phyloP scores from a whole-genome alignment of 2,329 filamentous ascomycete genomes.

The Cladosporium sphaerospermum region DNA sequence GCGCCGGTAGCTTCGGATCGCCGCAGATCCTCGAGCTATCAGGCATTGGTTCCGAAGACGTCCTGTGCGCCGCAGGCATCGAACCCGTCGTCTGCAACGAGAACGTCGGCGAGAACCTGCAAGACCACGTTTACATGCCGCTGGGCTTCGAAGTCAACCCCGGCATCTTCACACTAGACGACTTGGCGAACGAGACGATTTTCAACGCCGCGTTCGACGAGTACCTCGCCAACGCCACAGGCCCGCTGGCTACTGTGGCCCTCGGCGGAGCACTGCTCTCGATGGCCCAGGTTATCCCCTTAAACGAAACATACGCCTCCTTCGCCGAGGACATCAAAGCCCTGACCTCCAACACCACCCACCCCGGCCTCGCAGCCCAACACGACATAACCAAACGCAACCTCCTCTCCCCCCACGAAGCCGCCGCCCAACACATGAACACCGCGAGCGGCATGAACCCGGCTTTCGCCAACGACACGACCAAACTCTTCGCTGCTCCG shows the following conservation, averaged over 20 bases:
- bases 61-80: constrained; percentile 50
- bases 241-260: constrained; percentile 13
- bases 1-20: constrained; percentile 34
- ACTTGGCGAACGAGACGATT: constrained; percentile 11
- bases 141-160: not conserved
- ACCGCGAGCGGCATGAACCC: constrained; percentile 21
- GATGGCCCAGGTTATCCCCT: not conserved
- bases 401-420: constrained; percentile 16
- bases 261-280: constrained; percentile 8
- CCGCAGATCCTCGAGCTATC: constrained; percentile 51
- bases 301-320: constrained; percentile 8
- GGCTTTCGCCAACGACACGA: constrained; percentile 20
- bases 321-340: not conserved
- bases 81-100: constrained; percentile 51
- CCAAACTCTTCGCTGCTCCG: constrained; percentile 22
- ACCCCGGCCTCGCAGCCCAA: not conserved
- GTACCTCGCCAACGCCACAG: constrained; percentile 15
- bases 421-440: constrained; percentile 20
- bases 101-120: constrained; percentile 55
- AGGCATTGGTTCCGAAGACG: constrained; percentile 50
- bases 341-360: not conserved
- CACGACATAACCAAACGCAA: constrained; percentile 2
- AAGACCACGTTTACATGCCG: constrained; percentile 42
- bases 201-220: constrained; percentile 7
- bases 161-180: constrained; percentile 3